A percentile compares a stretch with the other conserved stretches of the same genome.
phyloP scores from a whole-genome alignment of 1,284 basidiomycete genomes.

The Cutaneotrichosporon sp. region DNA sequence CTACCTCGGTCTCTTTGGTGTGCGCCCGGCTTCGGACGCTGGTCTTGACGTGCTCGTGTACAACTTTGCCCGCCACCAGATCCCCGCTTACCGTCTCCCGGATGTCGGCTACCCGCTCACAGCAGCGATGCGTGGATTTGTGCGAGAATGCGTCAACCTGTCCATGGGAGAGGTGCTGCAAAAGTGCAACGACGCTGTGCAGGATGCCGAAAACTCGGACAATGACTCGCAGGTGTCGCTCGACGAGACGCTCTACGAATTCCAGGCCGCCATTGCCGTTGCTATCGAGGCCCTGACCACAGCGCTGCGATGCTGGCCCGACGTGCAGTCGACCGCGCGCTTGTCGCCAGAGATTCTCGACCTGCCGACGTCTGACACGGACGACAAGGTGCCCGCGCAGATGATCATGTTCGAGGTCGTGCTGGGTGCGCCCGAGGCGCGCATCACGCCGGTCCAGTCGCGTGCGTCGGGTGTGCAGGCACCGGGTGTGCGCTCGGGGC shows the following conservation, averaged over 20 bases:
- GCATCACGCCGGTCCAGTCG: slow-evolving; percentile 39
- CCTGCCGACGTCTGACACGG: slow-evolving; percentile 45
- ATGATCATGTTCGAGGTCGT: slow-evolving; percentile 52
- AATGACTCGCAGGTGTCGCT: slow-evolving; percentile 28
- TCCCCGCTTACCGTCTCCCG: slow-evolving; percentile 53
- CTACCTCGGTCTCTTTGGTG: slow-evolving; percentile 53
- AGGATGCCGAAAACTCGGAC: slow-evolving; percentile 39
- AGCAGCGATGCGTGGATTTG: slow-evolving; percentile 47
- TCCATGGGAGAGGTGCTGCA: slow-evolving; percentile 49
- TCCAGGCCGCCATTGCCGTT: slow-evolving; percentile 51
- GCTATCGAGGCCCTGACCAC: slow-evolving; percentile 51
- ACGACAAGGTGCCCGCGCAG: slow-evolving; percentile 43
- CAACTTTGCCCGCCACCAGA: slow-evolving; percentile 54
- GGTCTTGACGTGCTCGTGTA: slow-evolving; percentile 52
- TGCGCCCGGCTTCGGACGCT: slow-evolving; percentile 46
- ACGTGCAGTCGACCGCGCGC: slow-evolving; percentile 46
- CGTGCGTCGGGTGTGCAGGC: slow-evolving; percentile 41
- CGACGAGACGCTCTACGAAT: slow-evolving; percentile 50
- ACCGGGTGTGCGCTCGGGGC: slow-evolving; percentile 33
- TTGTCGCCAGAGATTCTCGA: slow-evolving; percentile 52
- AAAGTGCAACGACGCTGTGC: slow-evolving; percentile 47
- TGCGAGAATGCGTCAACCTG: slow-evolving; percentile 46
- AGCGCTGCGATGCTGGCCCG: slow-evolving; percentile 50
- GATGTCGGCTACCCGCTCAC: slow-evolving; percentile 49
- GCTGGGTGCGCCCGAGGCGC: slow-evolving; percentile 46